These are phyloP conservation scores for Chenopodium formosanum DNA, from an alignment of 148 eudicot species.

Conservation along the genomic window DNA sequence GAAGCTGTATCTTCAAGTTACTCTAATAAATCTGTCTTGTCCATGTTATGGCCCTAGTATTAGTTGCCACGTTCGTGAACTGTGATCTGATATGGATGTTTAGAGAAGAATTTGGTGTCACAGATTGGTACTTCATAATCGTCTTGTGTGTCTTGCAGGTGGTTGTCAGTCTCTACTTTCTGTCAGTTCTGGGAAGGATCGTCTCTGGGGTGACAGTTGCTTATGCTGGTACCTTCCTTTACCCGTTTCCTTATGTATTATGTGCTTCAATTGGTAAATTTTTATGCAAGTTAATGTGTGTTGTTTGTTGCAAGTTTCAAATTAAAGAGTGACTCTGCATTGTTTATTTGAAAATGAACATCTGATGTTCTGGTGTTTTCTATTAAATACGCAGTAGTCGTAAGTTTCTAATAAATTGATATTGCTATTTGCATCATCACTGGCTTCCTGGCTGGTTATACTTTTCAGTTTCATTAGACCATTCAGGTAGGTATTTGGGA, in stretches of 20 bases:
- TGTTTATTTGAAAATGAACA: neutral
- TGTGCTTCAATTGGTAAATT: neutral
- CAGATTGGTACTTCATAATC: neutral
- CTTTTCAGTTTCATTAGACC: neutral
- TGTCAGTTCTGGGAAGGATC: conserved; percentile 80
- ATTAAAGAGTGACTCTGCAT: neutral
- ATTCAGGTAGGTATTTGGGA: neutral
- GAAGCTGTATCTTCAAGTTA: neutral
- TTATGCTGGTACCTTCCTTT: conserved; percentile 59
- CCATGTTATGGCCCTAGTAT: neutral
- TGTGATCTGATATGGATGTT: too few species aligned
- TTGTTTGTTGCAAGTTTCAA: neutral
- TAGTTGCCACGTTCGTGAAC: neutral
- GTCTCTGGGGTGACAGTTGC: conserved; percentile 86
- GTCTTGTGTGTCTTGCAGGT: conserved; percentile 45
- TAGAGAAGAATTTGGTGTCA: neutral
- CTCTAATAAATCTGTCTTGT: neutral
- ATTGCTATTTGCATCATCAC: neutral
- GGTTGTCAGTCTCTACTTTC: conserved; percentile 61
- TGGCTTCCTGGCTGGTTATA: neutral
- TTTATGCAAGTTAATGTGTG: neutral
- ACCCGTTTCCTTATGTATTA: neutral
- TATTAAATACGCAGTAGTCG: too few species aligned
- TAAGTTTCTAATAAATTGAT: neutral
- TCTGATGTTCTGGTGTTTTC: neutral